Conservation (phyloP, 352 stramenopile genomes). For the Pythium sp. region DNA sequence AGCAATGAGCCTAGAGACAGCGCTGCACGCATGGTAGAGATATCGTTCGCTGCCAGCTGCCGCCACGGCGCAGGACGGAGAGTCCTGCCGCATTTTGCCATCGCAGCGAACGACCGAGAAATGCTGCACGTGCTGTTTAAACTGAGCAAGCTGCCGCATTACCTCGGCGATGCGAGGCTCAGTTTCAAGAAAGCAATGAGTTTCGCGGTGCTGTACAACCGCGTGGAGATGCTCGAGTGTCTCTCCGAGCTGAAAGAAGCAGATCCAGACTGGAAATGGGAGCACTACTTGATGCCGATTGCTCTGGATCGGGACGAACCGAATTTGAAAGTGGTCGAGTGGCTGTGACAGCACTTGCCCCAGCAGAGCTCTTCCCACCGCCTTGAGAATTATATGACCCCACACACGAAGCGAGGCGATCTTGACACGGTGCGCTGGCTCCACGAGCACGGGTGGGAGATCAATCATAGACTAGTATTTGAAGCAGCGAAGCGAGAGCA, state of each 20-base stretch:
- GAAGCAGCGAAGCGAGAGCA: neutral
- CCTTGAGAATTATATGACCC: neutral
- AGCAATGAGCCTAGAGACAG: too few relatives aligned
- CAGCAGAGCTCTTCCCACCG: too few relatives aligned
- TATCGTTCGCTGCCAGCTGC: neutral
- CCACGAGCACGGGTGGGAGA: neutral
- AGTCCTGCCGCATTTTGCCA: constrained; percentile 1
- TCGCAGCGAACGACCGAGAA: neutral
- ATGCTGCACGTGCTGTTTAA: constrained; percentile 1
- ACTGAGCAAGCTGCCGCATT: neutral
- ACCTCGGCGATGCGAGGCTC: neutral
- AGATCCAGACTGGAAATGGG: neutral
- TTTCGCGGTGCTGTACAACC: constrained; percentile 4
- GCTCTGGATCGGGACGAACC: neutral
- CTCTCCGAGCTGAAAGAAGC: neutral
- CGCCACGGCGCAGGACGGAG: too few relatives aligned
- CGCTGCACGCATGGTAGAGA: too few relatives aligned
- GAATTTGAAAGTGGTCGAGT: neutral
- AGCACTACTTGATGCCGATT: neutral
- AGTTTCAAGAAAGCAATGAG: neutral
- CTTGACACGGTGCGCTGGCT: neutral
- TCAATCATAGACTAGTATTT: neutral
- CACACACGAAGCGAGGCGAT: neutral
- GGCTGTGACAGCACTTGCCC: neutral
- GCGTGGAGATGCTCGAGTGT: constrained; percentile 6